phyloP scores from a whole-genome alignment of 768 basidiomycete species.

The Leccinellum luteum region DNA sequence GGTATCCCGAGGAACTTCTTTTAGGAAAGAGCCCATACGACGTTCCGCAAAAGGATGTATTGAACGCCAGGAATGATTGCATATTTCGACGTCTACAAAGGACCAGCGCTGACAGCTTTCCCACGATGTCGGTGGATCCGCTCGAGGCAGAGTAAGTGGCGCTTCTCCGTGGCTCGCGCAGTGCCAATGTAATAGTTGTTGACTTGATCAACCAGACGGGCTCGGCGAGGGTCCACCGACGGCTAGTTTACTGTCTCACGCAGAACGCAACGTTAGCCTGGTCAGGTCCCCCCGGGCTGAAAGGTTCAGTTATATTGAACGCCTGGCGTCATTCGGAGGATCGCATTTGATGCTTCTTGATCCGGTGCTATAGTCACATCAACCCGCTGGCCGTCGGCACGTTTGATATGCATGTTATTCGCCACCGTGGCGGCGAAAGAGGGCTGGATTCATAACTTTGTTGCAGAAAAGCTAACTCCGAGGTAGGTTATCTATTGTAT shows the following conservation, averaged over 20 bases:
- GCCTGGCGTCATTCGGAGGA: background rate
- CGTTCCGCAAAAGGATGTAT: background rate
- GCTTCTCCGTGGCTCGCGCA: background rate
- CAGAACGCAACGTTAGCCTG: background rate
- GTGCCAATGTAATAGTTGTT: background rate
- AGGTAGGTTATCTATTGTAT: background rate
- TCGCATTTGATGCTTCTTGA: background rate
- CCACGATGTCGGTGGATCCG: constrained; percentile 5
- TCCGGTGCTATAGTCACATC: background rate
- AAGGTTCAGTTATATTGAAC: background rate
- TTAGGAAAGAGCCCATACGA: background rate
- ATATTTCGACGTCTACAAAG: background rate
- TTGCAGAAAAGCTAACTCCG: background rate
- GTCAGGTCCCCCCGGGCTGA: background rate
- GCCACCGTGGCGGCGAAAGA: background rate
- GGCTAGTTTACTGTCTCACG: background rate
- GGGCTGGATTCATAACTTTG: background rate
- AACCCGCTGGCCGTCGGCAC: background rate
- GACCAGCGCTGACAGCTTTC: background rate
- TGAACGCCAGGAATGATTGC: background rate
- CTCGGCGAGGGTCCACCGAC: background rate
- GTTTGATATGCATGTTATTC: background rate
- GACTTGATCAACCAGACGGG: background rate
- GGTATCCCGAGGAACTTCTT: background rate
- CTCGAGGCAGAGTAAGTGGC: background rate